Conservation (phyloP, 768 basidiomycete species). For the Russula sp. region DNA sequence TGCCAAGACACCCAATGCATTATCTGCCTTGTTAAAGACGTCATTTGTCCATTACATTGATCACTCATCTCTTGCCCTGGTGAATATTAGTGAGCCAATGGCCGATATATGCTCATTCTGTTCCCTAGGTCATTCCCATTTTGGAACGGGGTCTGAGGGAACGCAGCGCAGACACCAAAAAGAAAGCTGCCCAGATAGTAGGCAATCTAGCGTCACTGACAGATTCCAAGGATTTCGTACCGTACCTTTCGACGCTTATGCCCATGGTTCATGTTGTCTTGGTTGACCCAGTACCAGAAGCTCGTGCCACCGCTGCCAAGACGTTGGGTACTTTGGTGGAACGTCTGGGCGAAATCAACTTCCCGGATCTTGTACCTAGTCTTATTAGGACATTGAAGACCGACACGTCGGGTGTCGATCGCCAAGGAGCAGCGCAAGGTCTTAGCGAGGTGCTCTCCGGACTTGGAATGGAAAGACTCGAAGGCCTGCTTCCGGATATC, state of each 20-base stretch:
- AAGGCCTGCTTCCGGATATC: conserved; percentile 90
- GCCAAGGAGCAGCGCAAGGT: conserved; percentile 97
- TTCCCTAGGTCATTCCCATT: conserved; percentile 78
- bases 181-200: conserved; percentile 93
- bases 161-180: conserved; percentile 88
- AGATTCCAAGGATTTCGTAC: conserved; percentile 87
- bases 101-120: conserved; percentile 3
- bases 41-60: conserved; percentile 99
- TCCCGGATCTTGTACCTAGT: conserved; percentile 92
- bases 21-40: conserved; percentile 82
- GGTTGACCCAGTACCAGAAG: conserved; percentile 96
- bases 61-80: conserved; percentile 89
- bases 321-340: conserved; percentile 95
- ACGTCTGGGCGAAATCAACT: conserved; percentile 86
- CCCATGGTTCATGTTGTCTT: conserved; percentile 90
- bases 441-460: conserved; percentile 92
- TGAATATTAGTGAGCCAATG: conserved; percentile 32
- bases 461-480: conserved; percentile 95
- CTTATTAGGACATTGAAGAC: conserved; percentile 83
- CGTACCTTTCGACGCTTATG: conserved; percentile 82
- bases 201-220: conserved; percentile 93
- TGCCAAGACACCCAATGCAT: conserved; percentile 76
- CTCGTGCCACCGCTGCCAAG: conserved; percentile 94
- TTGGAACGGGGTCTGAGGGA: conserved; percentile 89
- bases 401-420: conserved; percentile 90